Evolutionary conservation across 1,284 basidiomycete species (phyloP).

Genomic region (Hymenochaete sp.): DNA sequence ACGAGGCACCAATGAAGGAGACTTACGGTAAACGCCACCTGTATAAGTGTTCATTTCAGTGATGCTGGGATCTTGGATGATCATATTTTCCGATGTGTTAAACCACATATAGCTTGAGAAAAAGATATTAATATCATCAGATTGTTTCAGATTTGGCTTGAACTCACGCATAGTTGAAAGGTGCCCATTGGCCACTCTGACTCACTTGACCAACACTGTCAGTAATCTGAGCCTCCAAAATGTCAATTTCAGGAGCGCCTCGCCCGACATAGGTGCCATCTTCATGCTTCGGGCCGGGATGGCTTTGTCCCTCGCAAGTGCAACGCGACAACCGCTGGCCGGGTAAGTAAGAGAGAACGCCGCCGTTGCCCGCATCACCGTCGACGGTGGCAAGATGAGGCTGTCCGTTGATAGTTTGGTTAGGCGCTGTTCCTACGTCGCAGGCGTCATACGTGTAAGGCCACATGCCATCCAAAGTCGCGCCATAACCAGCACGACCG

Average conservation of each 20-base stretch:
- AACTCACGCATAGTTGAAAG: constrained; percentile 16
- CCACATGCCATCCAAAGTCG: constrained; percentile 28
- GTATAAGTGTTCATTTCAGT: constrained; percentile 31
- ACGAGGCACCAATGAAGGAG: neutral
- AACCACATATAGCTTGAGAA: constrained; percentile 23
- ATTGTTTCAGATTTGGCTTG: neutral
- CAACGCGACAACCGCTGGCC: constrained; percentile 73
- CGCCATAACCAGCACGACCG: constrained; percentile 29
- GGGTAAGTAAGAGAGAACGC: constrained; percentile 55
- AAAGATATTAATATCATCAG: constrained; percentile 10
- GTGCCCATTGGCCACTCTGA: constrained; percentile 23
- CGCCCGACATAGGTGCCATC: constrained; percentile 61
- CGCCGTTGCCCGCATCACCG: constrained; percentile 30
- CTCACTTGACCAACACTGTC: constrained; percentile 21
- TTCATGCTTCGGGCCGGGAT: constrained; percentile 66
- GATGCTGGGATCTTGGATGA: constrained; percentile 28
- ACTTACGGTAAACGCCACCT: constrained; percentile 25
- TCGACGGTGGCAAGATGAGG: constrained; percentile 29
- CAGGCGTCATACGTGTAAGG: constrained; percentile 45
- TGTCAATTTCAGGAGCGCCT: constrained; percentile 79
- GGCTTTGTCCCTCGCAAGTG: constrained; percentile 70
- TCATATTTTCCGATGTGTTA: constrained; percentile 28
- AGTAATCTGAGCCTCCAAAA: constrained; percentile 62
- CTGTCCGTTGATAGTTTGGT: constrained; percentile 36
- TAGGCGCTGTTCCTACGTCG: constrained; percentile 51